Percentiles rank a stretch among this genome's conserved stretches.
These are phyloP conservation scores for Raddia distichophylla DNA, from an alignment of 176 grass and related monocot genomes.

Conservation along the genomic window DNA sequence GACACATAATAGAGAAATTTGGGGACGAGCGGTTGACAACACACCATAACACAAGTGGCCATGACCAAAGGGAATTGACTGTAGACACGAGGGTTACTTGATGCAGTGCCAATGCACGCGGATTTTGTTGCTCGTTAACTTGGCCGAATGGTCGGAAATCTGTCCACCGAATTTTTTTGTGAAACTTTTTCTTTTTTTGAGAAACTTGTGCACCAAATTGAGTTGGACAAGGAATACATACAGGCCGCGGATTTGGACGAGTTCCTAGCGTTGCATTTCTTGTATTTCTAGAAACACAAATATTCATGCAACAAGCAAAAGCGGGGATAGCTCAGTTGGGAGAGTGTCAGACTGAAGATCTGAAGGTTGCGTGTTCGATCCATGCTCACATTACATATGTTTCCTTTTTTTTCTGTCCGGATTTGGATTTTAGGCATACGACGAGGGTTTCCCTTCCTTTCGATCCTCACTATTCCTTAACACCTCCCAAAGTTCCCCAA, in stretches of 20 bases:
- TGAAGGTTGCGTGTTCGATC: constrained; percentile 89
- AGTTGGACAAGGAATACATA: neutral
- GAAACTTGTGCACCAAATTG: too few species aligned
- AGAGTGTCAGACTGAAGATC: constrained; percentile 99
- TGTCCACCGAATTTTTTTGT: neutral
- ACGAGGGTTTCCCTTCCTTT: neutral
- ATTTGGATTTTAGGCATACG: neutral
- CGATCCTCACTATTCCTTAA: neutral
- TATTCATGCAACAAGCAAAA: too few species aligned
- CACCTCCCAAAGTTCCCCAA: too few species aligned
- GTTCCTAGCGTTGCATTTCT: too few species aligned
- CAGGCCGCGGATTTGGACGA: neutral
- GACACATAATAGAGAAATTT: too few species aligned
- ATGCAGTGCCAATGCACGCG: neutral
- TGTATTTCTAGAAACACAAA: too few species aligned
- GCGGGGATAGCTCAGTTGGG: constrained; percentile 95
- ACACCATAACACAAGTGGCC: neutral
- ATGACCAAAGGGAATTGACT: neutral
- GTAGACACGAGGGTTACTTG: neutral
- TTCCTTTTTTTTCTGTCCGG: neutral
- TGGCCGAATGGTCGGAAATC: neutral
- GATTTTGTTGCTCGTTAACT: neutral
- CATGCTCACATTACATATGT: constrained; percentile 54
- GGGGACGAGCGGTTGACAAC: too few species aligned
- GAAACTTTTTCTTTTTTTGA: too few species aligned